Percentiles rank a stretch among this genome's conserved stretches.
Evolutionary conservation across 345 rosid genomes (phyloP).

Genomic region (Mercurialis annua): DNA sequence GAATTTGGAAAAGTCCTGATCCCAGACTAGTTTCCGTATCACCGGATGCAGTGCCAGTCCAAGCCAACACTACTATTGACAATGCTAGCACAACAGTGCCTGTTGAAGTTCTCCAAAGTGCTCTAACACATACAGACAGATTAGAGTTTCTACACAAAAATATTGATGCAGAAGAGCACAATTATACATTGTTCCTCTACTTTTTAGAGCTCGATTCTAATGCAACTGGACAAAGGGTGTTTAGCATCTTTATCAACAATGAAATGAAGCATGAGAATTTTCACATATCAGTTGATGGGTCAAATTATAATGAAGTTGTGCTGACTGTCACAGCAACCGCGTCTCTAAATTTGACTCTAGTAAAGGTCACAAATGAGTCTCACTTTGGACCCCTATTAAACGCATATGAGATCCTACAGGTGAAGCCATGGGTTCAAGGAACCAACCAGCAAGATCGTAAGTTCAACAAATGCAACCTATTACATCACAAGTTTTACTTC

Average conservation of each 20-base stretch:
- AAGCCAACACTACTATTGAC: conserved; percentile 6
- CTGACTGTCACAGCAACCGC: conserved; percentile 38
- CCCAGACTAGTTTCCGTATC: conserved; percentile 12
- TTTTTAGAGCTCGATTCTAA: conserved; percentile 48
- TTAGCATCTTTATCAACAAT: conserved; percentile 45
- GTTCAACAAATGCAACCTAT: background rate
- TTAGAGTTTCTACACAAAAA: conserved; percentile 36
- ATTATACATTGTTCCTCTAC: conserved; percentile 56
- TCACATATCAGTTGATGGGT: conserved; percentile 39
- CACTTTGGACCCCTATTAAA: conserved; percentile 56
- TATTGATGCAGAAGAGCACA: conserved; percentile 27
- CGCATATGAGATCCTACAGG: conserved; percentile 59
- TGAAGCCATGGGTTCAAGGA: conserved; percentile 31
- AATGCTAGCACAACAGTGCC: conserved; percentile 34
- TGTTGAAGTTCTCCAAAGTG: conserved; percentile 44
- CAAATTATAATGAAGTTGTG: conserved; percentile 34
- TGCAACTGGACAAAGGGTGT: conserved; percentile 44
- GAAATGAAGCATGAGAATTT: conserved; percentile 26
- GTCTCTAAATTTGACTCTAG: conserved; percentile 51
- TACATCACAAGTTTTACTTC: background rate
- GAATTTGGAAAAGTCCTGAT: conserved; percentile 46
- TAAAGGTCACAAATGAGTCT: conserved; percentile 37
- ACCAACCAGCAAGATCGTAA: conserved; percentile 43
- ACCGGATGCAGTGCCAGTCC: background rate
- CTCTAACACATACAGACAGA: conserved; percentile 27